Base-by-base conservation (phyloP, 106 monocot species). In the Apostasia ramifera region DNA sequence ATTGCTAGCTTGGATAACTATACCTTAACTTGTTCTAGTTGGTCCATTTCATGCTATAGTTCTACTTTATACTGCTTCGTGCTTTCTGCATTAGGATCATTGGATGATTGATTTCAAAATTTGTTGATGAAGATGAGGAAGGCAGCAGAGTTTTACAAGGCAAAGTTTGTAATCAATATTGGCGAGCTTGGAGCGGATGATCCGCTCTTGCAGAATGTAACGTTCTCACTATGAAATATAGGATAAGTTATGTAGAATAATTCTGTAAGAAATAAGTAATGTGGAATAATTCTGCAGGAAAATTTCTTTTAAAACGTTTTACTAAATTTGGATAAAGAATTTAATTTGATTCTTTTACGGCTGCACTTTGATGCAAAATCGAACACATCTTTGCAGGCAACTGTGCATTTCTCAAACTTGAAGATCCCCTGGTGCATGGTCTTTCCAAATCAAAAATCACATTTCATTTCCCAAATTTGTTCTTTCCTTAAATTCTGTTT, bases 141-240 rank as follows among this genome's bases (percentile, higher is more conserved):
- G 57, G 60, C 44, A 15, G 82, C 75, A 39, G 82, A 74, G 26
- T 68, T 57, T 41, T 78, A 73, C 66, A 70, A 74, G 45, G 80
- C 74, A 47, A 77, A 78, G 60, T 85, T 89, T 63, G 80, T 83
- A 61, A 54, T 89, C 61, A 70, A 78, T 73, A 66, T 85, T 62
- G 82, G 74, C 37, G 77, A 85, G 47, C 65, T 80, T 56, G 89
- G 85, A 63, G 78, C 82, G 44, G 69, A 65, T 15, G 89, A 89
- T 64, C 89, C 85, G 61, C 80, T 89, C 54, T 65, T 71, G 56
- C 71, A 66, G 55, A 85, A 89, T 80, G 89, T 89, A 83, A 77
- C 65, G 26, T 54, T 56, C 8, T n/a, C 52, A 41, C 9, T 53
- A 40, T 59, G 4, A 69, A 37, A 44, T 56, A 8, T 45, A 42